Percentiles rank a stretch among this genome's conserved stretches.
Conservation (phyloP, 352 stramenopile genomes). For the Phytophthora colocasiae region DNA sequence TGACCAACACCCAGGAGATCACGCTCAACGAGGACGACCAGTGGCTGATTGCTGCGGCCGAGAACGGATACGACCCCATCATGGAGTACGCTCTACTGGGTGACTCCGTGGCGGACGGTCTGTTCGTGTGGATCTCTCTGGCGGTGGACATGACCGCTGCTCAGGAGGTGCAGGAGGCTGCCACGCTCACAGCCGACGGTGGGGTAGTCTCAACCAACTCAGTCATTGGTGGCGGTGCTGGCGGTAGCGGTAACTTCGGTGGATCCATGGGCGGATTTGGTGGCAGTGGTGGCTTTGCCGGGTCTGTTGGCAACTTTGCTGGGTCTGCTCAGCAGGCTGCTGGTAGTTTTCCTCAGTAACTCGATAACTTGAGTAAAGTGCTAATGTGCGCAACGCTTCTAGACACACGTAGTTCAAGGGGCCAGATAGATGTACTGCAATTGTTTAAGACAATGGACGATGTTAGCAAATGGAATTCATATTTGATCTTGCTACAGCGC, state of each 20-base stretch:
- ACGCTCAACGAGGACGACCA: conserved; percentile 33
- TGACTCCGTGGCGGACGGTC: conserved; percentile 10
- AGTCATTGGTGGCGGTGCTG: conserved; percentile 18
- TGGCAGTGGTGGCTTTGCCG: conserved; percentile 13
- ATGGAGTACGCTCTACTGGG: conserved; percentile 14
- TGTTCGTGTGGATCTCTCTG: conserved; percentile 35
- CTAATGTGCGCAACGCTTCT: too few species aligned
- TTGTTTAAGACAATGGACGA: not conserved
- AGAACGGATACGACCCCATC: conserved; percentile 30
- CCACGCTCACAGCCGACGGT: conserved; percentile 18
- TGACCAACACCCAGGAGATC: conserved; percentile 35
- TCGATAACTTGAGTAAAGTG: not conserved
- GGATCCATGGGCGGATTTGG: conserved; percentile 27
- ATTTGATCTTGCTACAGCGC: not conserved
- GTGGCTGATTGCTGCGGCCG: conserved; percentile 22
- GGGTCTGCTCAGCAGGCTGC: not conserved
- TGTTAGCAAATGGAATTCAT: not conserved
- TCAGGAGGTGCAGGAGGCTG: conserved; percentile 19
- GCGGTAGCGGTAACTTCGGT: conserved; percentile 18
- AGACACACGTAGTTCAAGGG: not conserved
- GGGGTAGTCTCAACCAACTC: conserved; percentile 25
- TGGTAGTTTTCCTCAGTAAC: conserved; percentile 7
- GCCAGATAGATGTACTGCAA: not conserved
- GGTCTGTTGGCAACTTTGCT: conserved; percentile 7
- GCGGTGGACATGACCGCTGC: conserved; percentile 29